These are phyloP conservation scores for Moricandia arvensis DNA, from an alignment of 345 rosid genomes.

Conservation along the genomic window DNA sequence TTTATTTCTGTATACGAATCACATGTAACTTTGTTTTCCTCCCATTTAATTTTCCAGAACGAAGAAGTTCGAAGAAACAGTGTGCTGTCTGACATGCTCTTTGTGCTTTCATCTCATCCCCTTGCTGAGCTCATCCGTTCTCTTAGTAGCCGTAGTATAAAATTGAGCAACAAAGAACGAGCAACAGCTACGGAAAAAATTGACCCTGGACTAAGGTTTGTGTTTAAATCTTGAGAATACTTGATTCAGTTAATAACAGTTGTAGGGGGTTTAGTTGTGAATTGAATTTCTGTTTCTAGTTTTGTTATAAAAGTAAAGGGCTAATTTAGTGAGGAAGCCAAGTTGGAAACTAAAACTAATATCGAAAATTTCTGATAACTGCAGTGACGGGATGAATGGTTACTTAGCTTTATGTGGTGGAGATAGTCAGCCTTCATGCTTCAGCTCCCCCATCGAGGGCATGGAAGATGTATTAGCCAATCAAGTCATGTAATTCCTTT, in stretches of 20 bases:
- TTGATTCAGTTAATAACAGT: background rate
- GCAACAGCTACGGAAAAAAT: conserved; percentile 50
- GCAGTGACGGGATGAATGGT: conserved; percentile 98
- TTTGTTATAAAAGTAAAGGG: background rate
- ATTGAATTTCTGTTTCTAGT: background rate
- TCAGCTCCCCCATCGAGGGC: conserved; percentile 72
- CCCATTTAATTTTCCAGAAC: conserved; percentile 43
- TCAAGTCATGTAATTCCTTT: conserved; percentile 74
- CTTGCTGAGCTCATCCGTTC: conserved; percentile 71
- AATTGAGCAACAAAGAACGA: conserved; percentile 46
- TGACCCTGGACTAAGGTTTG: conserved; percentile 78
- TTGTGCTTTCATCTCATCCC: conserved; percentile 69
- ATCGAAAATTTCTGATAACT: conserved; percentile 26
- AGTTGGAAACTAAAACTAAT: background rate
- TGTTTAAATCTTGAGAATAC: conserved; percentile 21
- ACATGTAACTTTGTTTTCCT: background rate
- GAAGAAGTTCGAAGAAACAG: conserved; percentile 89
- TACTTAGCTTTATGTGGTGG: conserved; percentile 77
- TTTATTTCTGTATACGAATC: background rate
- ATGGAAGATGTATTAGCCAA: conserved; percentile 87
- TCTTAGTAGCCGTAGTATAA: conserved; percentile 60
- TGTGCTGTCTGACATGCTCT: conserved; percentile 69
- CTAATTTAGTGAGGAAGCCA: background rate
- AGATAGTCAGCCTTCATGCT: conserved; percentile 69
- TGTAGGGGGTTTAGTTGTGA: background rate